Base-by-base conservation (phyloP, 2,329 filamentous ascomycete genomes). In the Fusarium bactridioides region DNA sequence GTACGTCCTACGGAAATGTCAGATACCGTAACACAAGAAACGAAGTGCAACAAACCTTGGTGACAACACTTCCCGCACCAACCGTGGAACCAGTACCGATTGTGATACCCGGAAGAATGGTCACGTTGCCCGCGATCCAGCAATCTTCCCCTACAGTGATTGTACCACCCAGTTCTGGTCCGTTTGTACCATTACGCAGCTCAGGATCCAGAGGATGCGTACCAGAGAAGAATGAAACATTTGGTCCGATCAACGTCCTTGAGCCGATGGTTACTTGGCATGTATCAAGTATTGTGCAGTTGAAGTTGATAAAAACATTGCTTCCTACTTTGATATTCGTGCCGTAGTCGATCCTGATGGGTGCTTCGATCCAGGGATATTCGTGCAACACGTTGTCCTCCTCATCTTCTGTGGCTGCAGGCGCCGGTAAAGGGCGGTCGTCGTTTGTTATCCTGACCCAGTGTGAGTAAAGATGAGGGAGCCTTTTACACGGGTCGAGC, bases 41-140 rank as follows among this genome's bases (percentile, higher is more conserved):
- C 19, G 6, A 12, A 5, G 18, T 85, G 8, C 8, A 15, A n/a
- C 18, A 33, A 61, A 74, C 78, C 82, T 92, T 96, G 5, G 93
- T 96, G 29, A 97, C 94, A 8, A 97, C 93, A 78, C 91, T 94
- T 3, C 92, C 93, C 4, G 94, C 94, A 2, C 93, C 94, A 67
- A 97, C 86, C 0, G 91, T 93, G 9, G 84, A 86, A 0, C 94
- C 94, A 61, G 87, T 86, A 1, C 94, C 94, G 72, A 97, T 92
- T 2, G 88, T 95, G 29, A 97, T 90, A 0, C 94, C 94, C 0
- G 93, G 90, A 47, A 95, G 83, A 23, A 97, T 88, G 27, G 86
- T 89, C 10, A 90, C 90, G 77, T 91, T 91, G 0, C 92, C 92
- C 3, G 91, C 93, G 35, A 95, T 82, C 93, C 93, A 94, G 81